Conservation (phyloP, 352 stramenopile species). For the Phytophthora multivora region DNA sequence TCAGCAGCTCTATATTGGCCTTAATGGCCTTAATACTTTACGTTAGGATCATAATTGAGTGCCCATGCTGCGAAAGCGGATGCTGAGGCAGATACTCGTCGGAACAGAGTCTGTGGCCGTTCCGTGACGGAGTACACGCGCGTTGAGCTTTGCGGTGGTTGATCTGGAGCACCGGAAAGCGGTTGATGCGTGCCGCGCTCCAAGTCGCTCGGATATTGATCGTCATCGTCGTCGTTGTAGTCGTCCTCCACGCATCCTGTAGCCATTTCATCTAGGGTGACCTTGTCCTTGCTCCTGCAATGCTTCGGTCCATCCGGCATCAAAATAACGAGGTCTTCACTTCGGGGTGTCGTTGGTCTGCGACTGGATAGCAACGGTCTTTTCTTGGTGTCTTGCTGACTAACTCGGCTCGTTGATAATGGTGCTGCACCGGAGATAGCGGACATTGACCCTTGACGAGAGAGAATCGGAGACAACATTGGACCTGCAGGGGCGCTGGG, state of each 20-base stretch:
- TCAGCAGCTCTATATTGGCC: too few relatives aligned
- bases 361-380: slow-evolving; percentile 33
- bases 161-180: slow-evolving; percentile 13
- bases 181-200: slow-evolving; percentile 10
- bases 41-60: slow-evolving; percentile 41
- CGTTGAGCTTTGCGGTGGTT: slow-evolving; percentile 10
- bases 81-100: slow-evolving; percentile 35
- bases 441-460: slow-evolving; percentile 29
- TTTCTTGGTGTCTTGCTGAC: slow-evolving; percentile 35
- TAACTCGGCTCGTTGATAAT: slow-evolving; percentile 15
- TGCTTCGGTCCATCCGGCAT: slow-evolving; percentile 19
- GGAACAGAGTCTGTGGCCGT: slow-evolving; percentile 28
- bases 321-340: slow-evolving; percentile 46
- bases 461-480: slow-evolving; percentile 29
- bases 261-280: slow-evolving; percentile 27
- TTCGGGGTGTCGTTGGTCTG: slow-evolving; percentile 26
- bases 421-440: slow-evolving; percentile 19
- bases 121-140: slow-evolving; percentile 41
- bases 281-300: slow-evolving; percentile 4
- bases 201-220: slow-evolving; percentile 26
- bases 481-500: slow-evolving; percentile 3
- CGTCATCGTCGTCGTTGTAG: slow-evolving; percentile 32
- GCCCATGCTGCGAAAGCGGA: slow-evolving; percentile 38
- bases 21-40: slow-evolving; percentile 25
- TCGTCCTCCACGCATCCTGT: slow-evolving; percentile 23